Percentiles rank a stretch among this genome's conserved stretches.
These are phyloP conservation scores for Artemisia tridentata DNA, from an alignment of 129 eudicot genomes.

Conservation along the genomic window DNA sequence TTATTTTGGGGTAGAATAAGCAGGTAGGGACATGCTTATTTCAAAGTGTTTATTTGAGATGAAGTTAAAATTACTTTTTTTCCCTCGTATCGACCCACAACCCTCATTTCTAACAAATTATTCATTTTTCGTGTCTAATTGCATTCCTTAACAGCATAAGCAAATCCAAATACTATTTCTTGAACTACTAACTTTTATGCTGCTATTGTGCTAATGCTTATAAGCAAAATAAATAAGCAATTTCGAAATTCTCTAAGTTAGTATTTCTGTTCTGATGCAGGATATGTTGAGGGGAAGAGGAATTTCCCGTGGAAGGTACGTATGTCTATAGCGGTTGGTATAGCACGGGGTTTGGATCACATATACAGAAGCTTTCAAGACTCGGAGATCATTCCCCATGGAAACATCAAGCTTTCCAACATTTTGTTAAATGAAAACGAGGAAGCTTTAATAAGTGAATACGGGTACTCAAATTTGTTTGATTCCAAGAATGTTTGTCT, in stretches of 20 bases:
- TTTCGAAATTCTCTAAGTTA: no score
- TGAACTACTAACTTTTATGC: background rate
- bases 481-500: constrained; percentile 40
- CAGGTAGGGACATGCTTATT: no score
- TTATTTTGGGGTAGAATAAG: no score
- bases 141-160: no score
- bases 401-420: constrained; percentile 65
- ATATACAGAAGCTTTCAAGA: constrained; percentile 34
- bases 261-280: constrained; percentile 26
- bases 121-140: no score
- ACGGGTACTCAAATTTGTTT: constrained; percentile 45
- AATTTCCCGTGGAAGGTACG: constrained; percentile 61
- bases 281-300: constrained; percentile 41
- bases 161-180: no score
- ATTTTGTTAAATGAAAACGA: constrained; percentile 46
- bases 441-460: constrained; percentile 58
- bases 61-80: no score
- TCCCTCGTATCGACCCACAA: no score
- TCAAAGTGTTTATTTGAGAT: no score
- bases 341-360: constrained; percentile 55
- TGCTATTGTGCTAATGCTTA: background rate
- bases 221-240: background rate
- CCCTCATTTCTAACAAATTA: no score
- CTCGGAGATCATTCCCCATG: constrained; percentile 53
- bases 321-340: constrained; percentile 54